Evolutionary conservation across 1,284 basidiomycete species (phyloP).

Genomic region (Hemileia vastatrix): DNA sequence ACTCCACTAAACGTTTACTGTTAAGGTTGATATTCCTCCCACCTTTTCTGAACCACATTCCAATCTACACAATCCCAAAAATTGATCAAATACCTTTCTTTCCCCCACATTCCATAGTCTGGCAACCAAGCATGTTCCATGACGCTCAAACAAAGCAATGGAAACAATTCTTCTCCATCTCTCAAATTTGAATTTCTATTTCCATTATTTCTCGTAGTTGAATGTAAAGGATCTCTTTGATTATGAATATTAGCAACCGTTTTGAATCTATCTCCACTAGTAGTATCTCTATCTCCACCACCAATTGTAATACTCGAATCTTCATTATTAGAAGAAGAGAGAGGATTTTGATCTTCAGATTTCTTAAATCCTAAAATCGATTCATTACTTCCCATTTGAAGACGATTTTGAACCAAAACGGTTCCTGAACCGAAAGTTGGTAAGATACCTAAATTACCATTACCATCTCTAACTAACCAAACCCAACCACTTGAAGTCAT

Average conservation of each 20-base stretch:
- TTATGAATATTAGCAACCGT: no score
- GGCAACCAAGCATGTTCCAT: slow-evolving; percentile 86
- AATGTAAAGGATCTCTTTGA: slow-evolving; percentile 42
- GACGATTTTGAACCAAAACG: slow-evolving; percentile 56
- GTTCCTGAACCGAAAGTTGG: slow-evolving; percentile 86
- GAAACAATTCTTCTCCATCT: slow-evolving; percentile 57
- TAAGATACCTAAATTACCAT: slow-evolving; percentile 58
- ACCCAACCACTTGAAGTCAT: slow-evolving; percentile 71
- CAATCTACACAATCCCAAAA: slow-evolving; percentile 88
- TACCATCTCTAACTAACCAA: slow-evolving; percentile 68
- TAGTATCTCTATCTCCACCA: not conserved
- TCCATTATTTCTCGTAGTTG: slow-evolving; percentile 29
- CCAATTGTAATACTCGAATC: not conserved
- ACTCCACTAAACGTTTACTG: no score
- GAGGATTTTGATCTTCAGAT: not conserved
- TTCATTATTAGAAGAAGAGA: not conserved
- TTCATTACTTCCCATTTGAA: slow-evolving; percentile 39
- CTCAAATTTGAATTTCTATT: no score
- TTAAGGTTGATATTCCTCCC: no score
- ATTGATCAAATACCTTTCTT: slow-evolving; percentile 74
- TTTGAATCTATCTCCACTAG: slow-evolving; percentile 5
- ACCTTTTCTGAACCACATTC: slow-evolving; percentile 54
- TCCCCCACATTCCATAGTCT: slow-evolving; percentile 86
- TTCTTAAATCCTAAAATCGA: not conserved
- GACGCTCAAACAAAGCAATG: slow-evolving; percentile 72